Conservation (phyloP, 2,329 filamentous ascomycete species). For the Calonectria hawksworthii region DNA sequence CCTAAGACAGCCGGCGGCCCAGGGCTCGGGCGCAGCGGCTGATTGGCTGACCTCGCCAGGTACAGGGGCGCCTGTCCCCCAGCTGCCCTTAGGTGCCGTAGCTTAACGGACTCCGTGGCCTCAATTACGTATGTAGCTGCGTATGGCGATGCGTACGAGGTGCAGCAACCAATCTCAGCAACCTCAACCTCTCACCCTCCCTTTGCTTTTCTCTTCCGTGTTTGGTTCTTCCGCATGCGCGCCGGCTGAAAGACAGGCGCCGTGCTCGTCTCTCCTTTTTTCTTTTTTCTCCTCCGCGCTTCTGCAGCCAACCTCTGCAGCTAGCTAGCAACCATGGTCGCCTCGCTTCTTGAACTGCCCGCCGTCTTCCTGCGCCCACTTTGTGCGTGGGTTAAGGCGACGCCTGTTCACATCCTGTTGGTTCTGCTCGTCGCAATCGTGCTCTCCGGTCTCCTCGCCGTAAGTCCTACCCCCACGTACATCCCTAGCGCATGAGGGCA, state of each 20-base stretch:
- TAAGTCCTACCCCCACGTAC: conserved; percentile 45
- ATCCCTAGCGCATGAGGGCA: not conserved
- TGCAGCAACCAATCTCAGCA: not conserved
- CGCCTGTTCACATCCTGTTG: conserved; percentile 56
- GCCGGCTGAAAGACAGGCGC: not conserved
- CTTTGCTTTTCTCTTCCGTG: not conserved
- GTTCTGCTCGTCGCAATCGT: conserved; percentile 52
- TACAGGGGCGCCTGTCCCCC: not conserved
- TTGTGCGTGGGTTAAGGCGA: conserved; percentile 53
- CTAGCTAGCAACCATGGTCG: conserved; percentile 30
- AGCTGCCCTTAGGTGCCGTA: conserved; percentile 5
- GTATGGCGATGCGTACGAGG: not conserved
- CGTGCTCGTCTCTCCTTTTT: conserved; percentile 3
- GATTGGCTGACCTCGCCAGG: conserved; percentile 15
- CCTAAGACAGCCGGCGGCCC: conserved; percentile 5
- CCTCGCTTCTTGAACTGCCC: conserved; percentile 49
- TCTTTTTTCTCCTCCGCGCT: conserved; percentile 20
- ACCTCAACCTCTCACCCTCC: not conserved
- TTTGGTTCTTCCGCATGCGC: conserved; percentile 19
- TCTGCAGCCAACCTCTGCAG: conserved; percentile 29
- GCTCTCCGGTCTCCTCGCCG: conserved; percentile 53
- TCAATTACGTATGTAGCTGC: conserved; percentile 17
- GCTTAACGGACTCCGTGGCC: conserved; percentile 23
- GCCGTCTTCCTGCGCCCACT: conserved; percentile 52
- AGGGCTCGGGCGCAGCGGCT: conserved; percentile 4